A percentile compares a stretch with the other conserved stretches of the same genome.
phyloP scores from a whole-genome alignment of 331 rosid genomes.

The Malus hybrid region DNA sequence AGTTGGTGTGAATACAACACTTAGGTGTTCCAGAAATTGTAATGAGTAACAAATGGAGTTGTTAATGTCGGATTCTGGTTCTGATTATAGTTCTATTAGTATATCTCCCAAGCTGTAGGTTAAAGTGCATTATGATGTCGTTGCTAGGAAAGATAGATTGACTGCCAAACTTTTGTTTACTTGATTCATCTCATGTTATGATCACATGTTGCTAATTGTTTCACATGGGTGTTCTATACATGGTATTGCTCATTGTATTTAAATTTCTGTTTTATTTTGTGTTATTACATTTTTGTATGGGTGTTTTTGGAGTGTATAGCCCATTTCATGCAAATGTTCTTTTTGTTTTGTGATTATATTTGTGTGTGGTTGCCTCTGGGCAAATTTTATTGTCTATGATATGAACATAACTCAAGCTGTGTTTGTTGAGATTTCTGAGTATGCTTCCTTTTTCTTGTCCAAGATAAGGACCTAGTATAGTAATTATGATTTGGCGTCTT shows the following conservation, averaged over 20 bases:
- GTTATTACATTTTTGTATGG: not conserved
- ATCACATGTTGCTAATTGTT: not conserved
- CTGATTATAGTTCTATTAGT: not conserved
- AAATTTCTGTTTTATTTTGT: not conserved
- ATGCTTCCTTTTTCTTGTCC: not conserved
- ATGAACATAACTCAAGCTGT: not conserved
- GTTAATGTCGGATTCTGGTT: not conserved
- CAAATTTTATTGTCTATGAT: not conserved
- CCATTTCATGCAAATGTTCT: not conserved
- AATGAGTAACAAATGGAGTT: not conserved
- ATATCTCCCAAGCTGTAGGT: not conserved
- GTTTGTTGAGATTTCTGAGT: not conserved
- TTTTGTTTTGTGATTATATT: not conserved
- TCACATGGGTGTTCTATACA: not conserved
- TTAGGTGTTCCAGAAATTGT: not conserved
- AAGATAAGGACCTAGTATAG: not conserved
- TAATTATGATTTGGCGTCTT: not conserved
- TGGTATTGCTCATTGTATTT: not conserved
- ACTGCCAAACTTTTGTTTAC: not conserved
- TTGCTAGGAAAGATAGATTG: not conserved
- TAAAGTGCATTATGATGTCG: not conserved
- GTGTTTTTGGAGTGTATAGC: not conserved
- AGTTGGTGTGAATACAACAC: not conserved
- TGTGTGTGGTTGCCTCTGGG: not conserved
- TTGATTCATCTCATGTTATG: not conserved